These are phyloP conservation scores for Blastobotrys aristatus DNA, from an alignment of 1,139 yeast species.

Conservation along the genomic window DNA sequence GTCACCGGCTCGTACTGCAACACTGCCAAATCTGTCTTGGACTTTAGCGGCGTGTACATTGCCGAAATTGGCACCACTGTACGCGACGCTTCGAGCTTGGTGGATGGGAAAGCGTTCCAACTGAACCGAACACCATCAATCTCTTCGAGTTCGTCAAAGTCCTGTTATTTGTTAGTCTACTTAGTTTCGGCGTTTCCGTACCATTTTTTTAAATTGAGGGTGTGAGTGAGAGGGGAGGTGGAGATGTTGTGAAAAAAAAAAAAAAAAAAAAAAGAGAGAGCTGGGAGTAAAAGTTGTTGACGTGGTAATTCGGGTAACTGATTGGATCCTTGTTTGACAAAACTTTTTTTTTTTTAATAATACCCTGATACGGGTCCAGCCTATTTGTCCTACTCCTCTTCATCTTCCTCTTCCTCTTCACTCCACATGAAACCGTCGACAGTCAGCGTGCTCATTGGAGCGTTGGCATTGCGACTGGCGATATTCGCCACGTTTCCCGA, in stretches of 20 bases:
- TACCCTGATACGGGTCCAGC: no score
- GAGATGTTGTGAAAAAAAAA: not conserved
- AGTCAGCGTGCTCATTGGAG: conserved; percentile 16
- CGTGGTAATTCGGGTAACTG: not conserved
- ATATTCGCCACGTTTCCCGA: conserved; percentile 28
- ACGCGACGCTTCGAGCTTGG: conserved; percentile 84
- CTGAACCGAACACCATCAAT: conserved; percentile 83
- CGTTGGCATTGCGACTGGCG: conserved; percentile 24
- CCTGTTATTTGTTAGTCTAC: conserved; percentile 34
- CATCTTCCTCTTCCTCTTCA: no score
- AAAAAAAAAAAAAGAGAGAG: not conserved
- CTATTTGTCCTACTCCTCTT: no score
- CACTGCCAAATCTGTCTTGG: conserved; percentile 69
- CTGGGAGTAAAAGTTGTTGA: conserved; percentile 1
- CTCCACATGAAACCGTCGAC: conserved; percentile 2
- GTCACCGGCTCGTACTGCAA: conserved; percentile 88
- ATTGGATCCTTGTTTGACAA: not conserved
- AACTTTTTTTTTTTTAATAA: not conserved
- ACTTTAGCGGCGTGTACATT: conserved; percentile 84
- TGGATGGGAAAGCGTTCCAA: conserved; percentile 87
- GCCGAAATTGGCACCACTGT: conserved; percentile 95
- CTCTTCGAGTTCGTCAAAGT: conserved; percentile 84
- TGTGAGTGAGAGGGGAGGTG: not conserved
- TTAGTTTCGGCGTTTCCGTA: not conserved
- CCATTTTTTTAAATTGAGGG: not conserved